Evolutionary conservation across 768 basidiomycete genomes (phyloP), one percentile per base, ranked within the genome.

Genomic region (Phlebiopsis gigantea): DNA sequence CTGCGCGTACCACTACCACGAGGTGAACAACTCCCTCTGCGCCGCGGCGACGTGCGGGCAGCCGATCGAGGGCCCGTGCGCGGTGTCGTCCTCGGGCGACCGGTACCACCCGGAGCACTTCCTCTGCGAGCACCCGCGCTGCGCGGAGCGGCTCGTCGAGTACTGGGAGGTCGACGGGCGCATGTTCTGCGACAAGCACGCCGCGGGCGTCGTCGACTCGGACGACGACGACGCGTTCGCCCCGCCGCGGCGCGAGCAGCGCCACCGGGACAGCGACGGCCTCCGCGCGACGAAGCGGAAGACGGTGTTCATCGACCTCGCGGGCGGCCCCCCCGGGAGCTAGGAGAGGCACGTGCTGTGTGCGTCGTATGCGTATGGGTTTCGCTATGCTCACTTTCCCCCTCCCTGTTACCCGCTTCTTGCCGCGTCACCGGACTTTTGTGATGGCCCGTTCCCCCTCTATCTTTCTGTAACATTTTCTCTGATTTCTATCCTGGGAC

Each of bases 31-130:
- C 62, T 94, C 93, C 10, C 77, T 98, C 0, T 98, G 94, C 63
- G 83, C 90, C 9, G 83, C 90, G 2, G 68, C 80, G 12, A 75
- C 75, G 17, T 98, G 94, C 69, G 86, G 89, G 2, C 82, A 87
- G 68, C 94, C 94, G 5, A 93, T 98, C 61, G 94, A 98, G 72
- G 94, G 94, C 0, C 85, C 93, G 1, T 97, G 93, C 68, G 90
- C 94, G 10, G 83, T 95, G 19, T 91, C 90, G 17, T 86, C 94
- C 61, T 73, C 82, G 10, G 88, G 88, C 9, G 84, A 83, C 64
- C 79, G 88, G 28, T 96, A 87, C 72, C 94, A 96, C 68, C 90
- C 93, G 5, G 90, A 90, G 57, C 93, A 94, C 68, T 79, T 97
- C 66, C 74, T 82, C 25, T 97, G 94, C 70, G 92, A 95, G 72